phyloP scores from a whole-genome alignment of 176 grass and related monocot species.

The Rhynchospora breviuscula region DNA sequence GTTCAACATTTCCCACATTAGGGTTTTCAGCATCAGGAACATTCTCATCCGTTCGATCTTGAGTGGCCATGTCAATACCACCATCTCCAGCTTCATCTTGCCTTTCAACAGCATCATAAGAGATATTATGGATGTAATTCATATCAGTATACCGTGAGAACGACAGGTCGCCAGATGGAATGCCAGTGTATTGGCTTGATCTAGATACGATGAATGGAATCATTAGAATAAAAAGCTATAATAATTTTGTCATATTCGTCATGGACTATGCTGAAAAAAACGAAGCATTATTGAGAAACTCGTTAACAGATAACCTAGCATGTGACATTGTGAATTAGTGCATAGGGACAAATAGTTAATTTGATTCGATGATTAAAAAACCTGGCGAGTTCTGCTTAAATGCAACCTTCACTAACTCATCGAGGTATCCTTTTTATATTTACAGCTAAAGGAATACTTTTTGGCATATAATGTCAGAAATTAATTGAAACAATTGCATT shows the following conservation, averaged over 20 bases:
- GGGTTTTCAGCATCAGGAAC: constrained; percentile 31
- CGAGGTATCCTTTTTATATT: not conserved
- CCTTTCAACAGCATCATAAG: constrained; percentile 33
- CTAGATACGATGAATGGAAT: constrained; percentile 19
- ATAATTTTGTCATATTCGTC: not conserved
- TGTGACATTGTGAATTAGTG: not conserved
- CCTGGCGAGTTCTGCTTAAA: not conserved
- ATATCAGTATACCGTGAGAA: constrained; percentile 40
- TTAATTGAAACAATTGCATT: not conserved
- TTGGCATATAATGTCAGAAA: not conserved
- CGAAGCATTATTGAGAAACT: not conserved
- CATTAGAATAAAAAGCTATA: not conserved
- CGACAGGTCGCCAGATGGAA: constrained; percentile 29
- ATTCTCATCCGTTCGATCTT: constrained; percentile 9
- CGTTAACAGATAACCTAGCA: not conserved
- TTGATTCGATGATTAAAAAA: not conserved
- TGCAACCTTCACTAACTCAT: not conserved
- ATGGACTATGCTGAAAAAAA: not conserved
- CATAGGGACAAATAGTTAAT: not conserved
- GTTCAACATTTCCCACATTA: constrained; percentile 39
- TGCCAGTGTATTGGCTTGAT: constrained; percentile 23
- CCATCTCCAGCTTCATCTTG: not conserved
- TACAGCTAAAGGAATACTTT: not conserved
- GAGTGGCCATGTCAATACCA: constrained; percentile 20
- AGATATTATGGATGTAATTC: constrained; percentile 34